phyloP scores from a whole-genome alignment of 352 stramenopile genomes.

The Phytophthora ramorum region DNA sequence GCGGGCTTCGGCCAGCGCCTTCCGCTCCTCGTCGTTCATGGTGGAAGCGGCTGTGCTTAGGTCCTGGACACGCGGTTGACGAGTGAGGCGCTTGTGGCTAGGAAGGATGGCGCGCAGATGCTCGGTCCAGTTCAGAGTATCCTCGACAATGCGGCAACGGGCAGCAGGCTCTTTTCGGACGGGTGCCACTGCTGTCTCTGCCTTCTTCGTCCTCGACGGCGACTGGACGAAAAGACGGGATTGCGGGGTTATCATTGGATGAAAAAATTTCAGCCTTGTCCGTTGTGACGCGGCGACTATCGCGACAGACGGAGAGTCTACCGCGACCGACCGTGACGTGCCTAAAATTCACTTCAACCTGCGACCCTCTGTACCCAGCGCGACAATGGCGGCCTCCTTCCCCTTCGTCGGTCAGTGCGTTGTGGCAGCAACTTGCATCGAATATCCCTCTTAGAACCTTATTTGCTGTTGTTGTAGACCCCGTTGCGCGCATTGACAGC shows the following conservation, averaged over 20 bases:
- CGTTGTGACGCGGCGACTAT: neutral
- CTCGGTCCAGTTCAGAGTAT: constrained; percentile 1
- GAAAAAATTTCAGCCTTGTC: neutral
- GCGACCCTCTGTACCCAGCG: neutral
- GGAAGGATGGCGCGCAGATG: neutral
- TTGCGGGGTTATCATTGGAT: constrained; percentile 4
- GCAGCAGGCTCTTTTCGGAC: constrained; percentile 4
- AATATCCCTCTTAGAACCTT: neutral
- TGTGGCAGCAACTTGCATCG: neutral
- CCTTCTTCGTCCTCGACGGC: constrained; percentile 16
- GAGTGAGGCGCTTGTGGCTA: constrained; percentile 10
- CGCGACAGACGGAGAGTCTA: neutral
- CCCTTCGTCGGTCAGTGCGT: constrained; percentile 42
- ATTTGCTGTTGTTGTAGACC: constrained; percentile 22
- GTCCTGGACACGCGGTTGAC: constrained; percentile 9
- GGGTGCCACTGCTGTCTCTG: constrained; percentile 19
- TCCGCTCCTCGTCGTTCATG: constrained; percentile 51
- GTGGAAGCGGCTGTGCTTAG: neutral
- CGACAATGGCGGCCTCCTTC: constrained; percentile 39
- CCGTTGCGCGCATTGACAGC: constrained; percentile 34
- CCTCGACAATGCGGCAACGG: constrained; percentile 15
- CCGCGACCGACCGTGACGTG: constrained; percentile 10
- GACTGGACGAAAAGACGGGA: neutral
- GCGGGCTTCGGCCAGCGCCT: constrained; percentile 52
- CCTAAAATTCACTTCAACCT: constrained; percentile 9